Evolutionary conservation across 164 flowering plant species (phyloP), one percentile per base, ranked within the genome.

Genomic region (Malania oleifera): DNA sequence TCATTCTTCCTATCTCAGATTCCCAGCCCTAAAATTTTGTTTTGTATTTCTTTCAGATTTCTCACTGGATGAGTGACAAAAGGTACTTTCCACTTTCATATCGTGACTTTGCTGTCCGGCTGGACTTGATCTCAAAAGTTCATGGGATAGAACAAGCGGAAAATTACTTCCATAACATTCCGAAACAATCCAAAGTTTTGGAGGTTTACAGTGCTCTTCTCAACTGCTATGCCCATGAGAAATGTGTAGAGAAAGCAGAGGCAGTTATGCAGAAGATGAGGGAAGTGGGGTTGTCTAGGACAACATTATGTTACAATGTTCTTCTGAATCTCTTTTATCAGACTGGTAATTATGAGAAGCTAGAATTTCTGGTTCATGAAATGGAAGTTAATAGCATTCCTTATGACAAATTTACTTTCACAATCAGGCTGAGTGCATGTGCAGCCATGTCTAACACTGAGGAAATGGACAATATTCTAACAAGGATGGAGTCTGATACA

Each of bases 41-140:
- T n/a, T 37, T 7, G 18, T 64, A 6, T 40, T 60, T 23, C 64
- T 41, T 8, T 48, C 72, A 83, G 89, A 48, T 81, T 27, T 77
- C 75, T 13, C 50, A 65, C 25, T 83, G 86, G 89, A 79, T 83
- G 85, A 68, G 60, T 9, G 68, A 73, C 27, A 69, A 57, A 35
- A 60, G 64, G 38, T 41, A 57, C 31, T 26, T 61, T 11, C 27
- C 18, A 5, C 57, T 65, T n/a, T 35, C 61, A 29, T 46, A 60
- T 38, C 34, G 27, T 47, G 77, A 78, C 56, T 46, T 62, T 49
- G 72, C 77, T 2, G 27, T 59, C 19, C 72, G 69, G 38, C 53
- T 81, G 47, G 64, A 76, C 44, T 57, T 78, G 65, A 76, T 81
- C 14, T 62, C 58, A 38, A 73, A 57, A 51, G 75, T 78, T 19